A percentile compares a stretch with the other conserved stretches of the same genome.
Conservation (phyloP, 2,329 filamentous ascomycete genomes). For the Fusarium stilboides region DNA sequence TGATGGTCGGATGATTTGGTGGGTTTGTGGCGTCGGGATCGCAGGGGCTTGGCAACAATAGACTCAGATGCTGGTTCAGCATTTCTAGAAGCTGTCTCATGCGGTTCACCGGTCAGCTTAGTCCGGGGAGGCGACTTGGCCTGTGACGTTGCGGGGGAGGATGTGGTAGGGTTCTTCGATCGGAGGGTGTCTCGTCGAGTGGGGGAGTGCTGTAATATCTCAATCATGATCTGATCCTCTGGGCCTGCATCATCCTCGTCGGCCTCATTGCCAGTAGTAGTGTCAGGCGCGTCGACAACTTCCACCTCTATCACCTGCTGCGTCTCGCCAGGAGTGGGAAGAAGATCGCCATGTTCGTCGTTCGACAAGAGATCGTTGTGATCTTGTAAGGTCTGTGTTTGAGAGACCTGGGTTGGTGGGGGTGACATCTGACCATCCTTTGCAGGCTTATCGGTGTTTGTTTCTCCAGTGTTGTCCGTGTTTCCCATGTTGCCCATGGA, state of each 20-base stretch:
- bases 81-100: slow-evolving; percentile 26
- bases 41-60: slow-evolving; percentile 51
- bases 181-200: slow-evolving; percentile 17
- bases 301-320: slow-evolving; percentile 41
- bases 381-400: slow-evolving; percentile 33
- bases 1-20: slow-evolving; percentile 44
- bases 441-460: slow-evolving; percentile 21
- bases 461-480: slow-evolving; percentile 9
- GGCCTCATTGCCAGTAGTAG: slow-evolving; percentile 19
- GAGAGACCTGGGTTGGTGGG: slow-evolving; percentile 40
- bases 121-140: slow-evolving; percentile 24
- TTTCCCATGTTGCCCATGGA: slow-evolving; percentile 9
- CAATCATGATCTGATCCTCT: slow-evolving; percentile 52
- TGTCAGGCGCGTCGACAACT: slow-evolving; percentile 27
- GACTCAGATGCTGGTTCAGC: slow-evolving; percentile 43
- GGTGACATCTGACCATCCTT: slow-evolving; percentile 43
- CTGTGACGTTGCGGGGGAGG: slow-evolving; percentile 28
- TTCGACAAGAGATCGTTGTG: slow-evolving; percentile 21
- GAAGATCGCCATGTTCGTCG: slow-evolving; percentile 29
- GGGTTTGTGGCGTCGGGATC: slow-evolving; percentile 49
- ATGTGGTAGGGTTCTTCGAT: slow-evolving; percentile 24
- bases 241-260: slow-evolving; percentile 46
- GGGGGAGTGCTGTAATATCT: slow-evolving; percentile 50
- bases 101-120: slow-evolving; percentile 23
- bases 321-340: slow-evolving; percentile 46